phyloP scores from a whole-genome alignment of 176 grass and related monocot genomes.

The Hyparrhenia diplandra region DNA sequence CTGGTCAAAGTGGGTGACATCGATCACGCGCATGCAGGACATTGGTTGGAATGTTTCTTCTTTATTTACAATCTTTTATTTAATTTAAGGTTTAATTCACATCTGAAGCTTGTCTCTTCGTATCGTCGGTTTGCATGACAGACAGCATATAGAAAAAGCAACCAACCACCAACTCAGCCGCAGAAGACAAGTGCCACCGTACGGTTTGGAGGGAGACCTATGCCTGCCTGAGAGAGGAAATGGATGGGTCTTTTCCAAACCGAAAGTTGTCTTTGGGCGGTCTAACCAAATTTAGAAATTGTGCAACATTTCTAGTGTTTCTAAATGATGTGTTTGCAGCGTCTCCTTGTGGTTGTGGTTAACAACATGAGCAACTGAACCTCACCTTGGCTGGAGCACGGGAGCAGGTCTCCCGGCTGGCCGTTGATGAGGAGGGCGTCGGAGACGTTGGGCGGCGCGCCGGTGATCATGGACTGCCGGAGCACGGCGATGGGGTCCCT shows the following conservation, averaged over 20 bases:
- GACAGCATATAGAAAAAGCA: neutral
- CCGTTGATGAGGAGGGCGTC: conserved; percentile 81
- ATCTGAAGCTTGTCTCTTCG: conserved; percentile 1
- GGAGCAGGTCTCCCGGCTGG: conserved; percentile 69
- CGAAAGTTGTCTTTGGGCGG: neutral
- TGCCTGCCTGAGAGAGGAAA: neutral
- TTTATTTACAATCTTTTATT: neutral
- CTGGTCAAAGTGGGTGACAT: neutral
- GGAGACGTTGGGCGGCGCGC: conserved; percentile 78
- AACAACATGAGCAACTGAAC: neutral
- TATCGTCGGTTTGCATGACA: neutral
- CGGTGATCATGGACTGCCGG: conserved; percentile 58
- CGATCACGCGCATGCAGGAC: neutral
- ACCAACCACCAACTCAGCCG: neutral
- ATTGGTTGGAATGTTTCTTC: neutral
- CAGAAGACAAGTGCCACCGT: neutral
- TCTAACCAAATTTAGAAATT: conserved; percentile 14
- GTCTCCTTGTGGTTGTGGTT: neutral
- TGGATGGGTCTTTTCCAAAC: conserved; percentile 12
- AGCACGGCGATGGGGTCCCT: conserved; percentile 63
- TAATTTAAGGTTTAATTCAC: neutral
- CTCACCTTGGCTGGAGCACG: conserved; percentile 73
- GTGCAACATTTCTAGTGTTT: neutral
- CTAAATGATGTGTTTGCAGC: neutral
- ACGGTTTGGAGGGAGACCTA: neutral